phyloP scores from a whole-genome alignment of 1,284 basidiomycete genomes.

The Ganoderma boninense region DNA sequence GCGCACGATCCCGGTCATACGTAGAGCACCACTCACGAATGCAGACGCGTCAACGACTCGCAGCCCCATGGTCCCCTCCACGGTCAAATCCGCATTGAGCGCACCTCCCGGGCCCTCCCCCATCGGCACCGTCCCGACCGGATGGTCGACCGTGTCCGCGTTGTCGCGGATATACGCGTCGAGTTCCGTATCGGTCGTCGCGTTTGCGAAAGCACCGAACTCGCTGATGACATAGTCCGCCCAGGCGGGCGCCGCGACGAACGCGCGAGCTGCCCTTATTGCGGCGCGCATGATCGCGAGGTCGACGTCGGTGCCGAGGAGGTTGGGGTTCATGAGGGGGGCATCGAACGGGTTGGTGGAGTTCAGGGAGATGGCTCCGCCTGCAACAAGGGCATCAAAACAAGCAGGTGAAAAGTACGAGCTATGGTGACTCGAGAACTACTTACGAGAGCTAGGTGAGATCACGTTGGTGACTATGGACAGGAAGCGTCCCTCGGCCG shows the following conservation, averaged over 20 bases:
- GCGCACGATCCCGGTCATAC: neutral
- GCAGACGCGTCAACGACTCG: constrained; percentile 24
- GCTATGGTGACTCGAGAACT: neutral
- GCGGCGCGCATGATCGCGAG: neutral
- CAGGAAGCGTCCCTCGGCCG: constrained; percentile 42
- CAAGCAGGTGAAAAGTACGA: neutral
- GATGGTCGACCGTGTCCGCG: constrained; percentile 32
- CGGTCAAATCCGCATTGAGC: constrained; percentile 60
- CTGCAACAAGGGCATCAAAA: constrained; percentile 13
- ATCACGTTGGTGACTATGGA: constrained; percentile 40
- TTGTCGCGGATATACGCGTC: constrained; percentile 27
- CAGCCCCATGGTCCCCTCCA: constrained; percentile 45
- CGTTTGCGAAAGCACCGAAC: constrained; percentile 25
- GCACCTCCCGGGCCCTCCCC: constrained; percentile 44
- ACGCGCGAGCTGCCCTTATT: constrained; percentile 11
- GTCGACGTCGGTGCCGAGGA: constrained; percentile 31
- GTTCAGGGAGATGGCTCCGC: constrained; percentile 35
- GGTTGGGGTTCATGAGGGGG: constrained; percentile 35
- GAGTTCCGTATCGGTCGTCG: constrained; percentile 32
- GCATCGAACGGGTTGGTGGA: constrained; percentile 35
- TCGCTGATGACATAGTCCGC: constrained; percentile 27
- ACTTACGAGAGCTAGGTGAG: constrained; percentile 46
- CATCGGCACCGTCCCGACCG: constrained; percentile 37
- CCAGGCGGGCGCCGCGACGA: constrained; percentile 31
- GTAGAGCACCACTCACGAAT: constrained; percentile 7